phyloP scores from a whole-genome alignment of 1,284 basidiomycete genomes.

The Schizophyllum amplum region DNA sequence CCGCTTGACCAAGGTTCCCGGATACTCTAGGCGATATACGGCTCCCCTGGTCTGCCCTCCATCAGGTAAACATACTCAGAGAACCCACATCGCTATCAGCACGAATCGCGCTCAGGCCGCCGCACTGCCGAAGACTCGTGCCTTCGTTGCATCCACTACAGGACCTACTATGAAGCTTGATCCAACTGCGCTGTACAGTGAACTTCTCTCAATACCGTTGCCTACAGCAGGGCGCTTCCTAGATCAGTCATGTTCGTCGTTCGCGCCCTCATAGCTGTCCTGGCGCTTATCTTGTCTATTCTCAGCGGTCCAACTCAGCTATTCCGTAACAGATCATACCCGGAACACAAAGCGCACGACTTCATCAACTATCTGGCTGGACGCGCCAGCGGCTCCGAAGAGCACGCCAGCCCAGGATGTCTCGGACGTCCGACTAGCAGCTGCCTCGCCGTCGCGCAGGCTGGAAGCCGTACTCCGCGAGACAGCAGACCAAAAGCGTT shows the following conservation, averaged over 20 bases:
- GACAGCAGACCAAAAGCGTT: slow-evolving; percentile 35
- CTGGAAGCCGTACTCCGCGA: slow-evolving; percentile 42
- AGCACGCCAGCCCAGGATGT: background rate
- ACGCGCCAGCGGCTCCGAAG: slow-evolving; percentile 14
- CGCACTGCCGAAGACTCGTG: too few relatives aligned
- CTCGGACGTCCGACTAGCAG: background rate
- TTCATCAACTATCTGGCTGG: slow-evolving; percentile 32
- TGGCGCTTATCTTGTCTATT: background rate
- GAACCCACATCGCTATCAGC: too few relatives aligned
- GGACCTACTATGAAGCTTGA: too few relatives aligned
- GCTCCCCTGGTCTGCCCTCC: too few relatives aligned
- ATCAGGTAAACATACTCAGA: too few relatives aligned
- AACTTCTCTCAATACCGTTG: too few relatives aligned
- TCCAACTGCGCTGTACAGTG: too few relatives aligned
- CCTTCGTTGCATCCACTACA: too few relatives aligned
- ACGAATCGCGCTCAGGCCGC: too few relatives aligned
- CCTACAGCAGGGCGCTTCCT: background rate
- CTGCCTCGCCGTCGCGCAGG: slow-evolving; percentile 35
- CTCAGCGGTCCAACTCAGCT: slow-evolving; percentile 35
- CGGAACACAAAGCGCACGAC: slow-evolving; percentile 39
- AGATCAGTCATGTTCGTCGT: background rate
- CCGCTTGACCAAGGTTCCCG: too few relatives aligned
- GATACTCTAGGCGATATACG: too few relatives aligned
- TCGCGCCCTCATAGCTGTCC: background rate
- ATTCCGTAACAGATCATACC: slow-evolving; percentile 37